Conservation (phyloP, 1,284 basidiomycete genomes). For the Fomitopsis schrenkii region DNA sequence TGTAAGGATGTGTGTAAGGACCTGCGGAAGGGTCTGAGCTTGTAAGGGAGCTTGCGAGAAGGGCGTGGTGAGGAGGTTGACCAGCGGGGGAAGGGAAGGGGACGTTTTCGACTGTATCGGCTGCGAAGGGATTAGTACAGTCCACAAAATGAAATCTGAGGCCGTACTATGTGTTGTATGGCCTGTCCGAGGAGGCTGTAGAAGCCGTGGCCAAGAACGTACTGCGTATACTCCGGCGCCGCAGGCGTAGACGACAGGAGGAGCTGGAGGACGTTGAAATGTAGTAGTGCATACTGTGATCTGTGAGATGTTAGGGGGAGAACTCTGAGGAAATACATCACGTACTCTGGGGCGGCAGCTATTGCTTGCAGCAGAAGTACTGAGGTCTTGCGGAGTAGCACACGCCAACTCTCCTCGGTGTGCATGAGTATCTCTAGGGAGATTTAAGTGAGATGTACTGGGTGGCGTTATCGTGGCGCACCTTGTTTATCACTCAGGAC, state of each 20-base stretch:
- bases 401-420: conserved; percentile 48
- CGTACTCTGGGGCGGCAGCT: conserved; percentile 45
- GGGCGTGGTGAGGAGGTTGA: conserved; percentile 38
- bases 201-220: conserved; percentile 39
- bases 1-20: conserved; percentile 50
- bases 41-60: conserved; percentile 30
- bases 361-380: conserved; percentile 49
- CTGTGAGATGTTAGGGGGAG: conserved; percentile 23
- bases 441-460: background rate
- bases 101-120: conserved; percentile 33
- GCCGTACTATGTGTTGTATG: conserved; percentile 25
- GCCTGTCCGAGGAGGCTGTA: conserved; percentile 35
- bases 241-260: conserved; percentile 29
- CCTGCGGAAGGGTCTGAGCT: conserved; percentile 21
- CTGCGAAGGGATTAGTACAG: conserved; percentile 24
- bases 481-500: conserved; percentile 39
- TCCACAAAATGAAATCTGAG: background rate
- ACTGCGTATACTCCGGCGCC: conserved; percentile 29
- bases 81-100: conserved; percentile 39
- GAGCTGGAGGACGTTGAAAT: conserved; percentile 37
- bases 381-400: conserved; percentile 47
- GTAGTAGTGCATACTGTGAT: conserved; percentile 32
- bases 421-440: conserved; percentile 10
- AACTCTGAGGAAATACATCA: background rate
- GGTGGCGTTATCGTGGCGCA: conserved; percentile 19